Evolutionary conservation across 1,284 basidiomycete genomes (phyloP), one percentile per base, ranked within the genome.

Genomic region (Kwoniella shivajii): DNA sequence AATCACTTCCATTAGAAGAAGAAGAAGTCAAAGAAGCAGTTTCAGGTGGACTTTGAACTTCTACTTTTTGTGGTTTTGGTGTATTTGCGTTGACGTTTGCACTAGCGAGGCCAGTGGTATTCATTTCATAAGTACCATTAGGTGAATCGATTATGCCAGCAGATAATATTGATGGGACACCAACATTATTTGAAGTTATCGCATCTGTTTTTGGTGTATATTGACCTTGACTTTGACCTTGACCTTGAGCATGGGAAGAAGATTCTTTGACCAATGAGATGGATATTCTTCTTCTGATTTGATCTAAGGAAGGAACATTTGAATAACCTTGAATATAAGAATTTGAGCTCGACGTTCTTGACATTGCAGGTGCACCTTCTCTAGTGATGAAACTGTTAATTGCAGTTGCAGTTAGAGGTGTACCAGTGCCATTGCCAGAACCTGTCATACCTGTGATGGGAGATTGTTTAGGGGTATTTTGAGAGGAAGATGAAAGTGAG

Each of bases 271-370:
- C 56, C 46, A 45, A 55, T 11, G 45, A 53, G 33, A 56, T 34
- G 47, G 54, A 64, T 30, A 63, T 55, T 41, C 87, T 83, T 29
- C 85, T 85, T 9, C 88, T 87, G 75, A 91, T 91, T 24, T 86
- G 87, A 67, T 89, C 88, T 41, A 92, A 82, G 64, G 83, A 85
- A 18, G 89, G 89, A 39, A 91, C 88, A 67, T 89, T 89, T 84
- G 88, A 90, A 78, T 90, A 91, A 24, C 89, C 89, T 33, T 84
- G 79, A 57, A 84, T 84, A 52, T 60, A 64, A 7, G 43, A 54
- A 20, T 54, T 46, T 10, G 52, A 37, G 38, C 63, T 64, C 2
- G 42, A 37, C 6, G 44, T 49, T 43, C 58, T 46, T n/a, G 57
- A 59, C 61, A 63, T 59, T 18, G 45, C 24, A 30, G 37, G 45